Evolutionary conservation across 1,284 basidiomycete genomes (phyloP), one percentile per base, ranked within the genome.

Genomic region (Cryptococcus sp.): DNA sequence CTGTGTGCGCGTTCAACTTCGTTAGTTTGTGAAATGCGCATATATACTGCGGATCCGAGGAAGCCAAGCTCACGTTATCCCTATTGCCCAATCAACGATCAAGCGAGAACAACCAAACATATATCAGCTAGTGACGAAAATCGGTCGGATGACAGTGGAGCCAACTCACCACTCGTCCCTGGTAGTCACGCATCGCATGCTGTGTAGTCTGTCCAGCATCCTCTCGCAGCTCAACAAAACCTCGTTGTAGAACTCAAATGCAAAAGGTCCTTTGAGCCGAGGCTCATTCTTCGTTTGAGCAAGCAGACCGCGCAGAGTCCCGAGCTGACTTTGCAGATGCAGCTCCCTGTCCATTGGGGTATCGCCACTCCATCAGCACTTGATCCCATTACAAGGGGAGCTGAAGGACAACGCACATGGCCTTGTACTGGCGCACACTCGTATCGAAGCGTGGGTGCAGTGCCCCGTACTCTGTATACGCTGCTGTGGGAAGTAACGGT

Each of bases 171-270:
- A 97, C 79, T 95, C 93, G 72, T 93, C 88, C 27, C 92, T 85
- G 0, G 91, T 91, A 3, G 91, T 96, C 11, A 97, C 93, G 71
- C 91, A 94, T 45, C 93, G 85, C 89, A 98, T 95, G 66, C 89
- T 90, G 75, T 98, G 95, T 58, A 99, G 80, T 71, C 72, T 57
- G 72, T 95, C 92, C 60, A 95, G 80, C 62, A 97, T 93, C 5
- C 87, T 87, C 75, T 98, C 95, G 66, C 94, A 82, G 66, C 88
- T 88, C 0, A 87, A 87, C 71, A 99, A 80, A 57, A 97, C 88
- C 8, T 86, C 85, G 7, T 89, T 86, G 71, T 98, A 99, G 10
- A 93, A 81, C 43, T 84, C 71, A 70, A 62, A 90, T 78, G 91
- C 90, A 78, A 95, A 97, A 0, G 92, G 91, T 0, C 93, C 93